Base-by-base conservation (phyloP, 2,329 filamentous ascomycete genomes). In the Talaromyces pinophilus region DNA sequence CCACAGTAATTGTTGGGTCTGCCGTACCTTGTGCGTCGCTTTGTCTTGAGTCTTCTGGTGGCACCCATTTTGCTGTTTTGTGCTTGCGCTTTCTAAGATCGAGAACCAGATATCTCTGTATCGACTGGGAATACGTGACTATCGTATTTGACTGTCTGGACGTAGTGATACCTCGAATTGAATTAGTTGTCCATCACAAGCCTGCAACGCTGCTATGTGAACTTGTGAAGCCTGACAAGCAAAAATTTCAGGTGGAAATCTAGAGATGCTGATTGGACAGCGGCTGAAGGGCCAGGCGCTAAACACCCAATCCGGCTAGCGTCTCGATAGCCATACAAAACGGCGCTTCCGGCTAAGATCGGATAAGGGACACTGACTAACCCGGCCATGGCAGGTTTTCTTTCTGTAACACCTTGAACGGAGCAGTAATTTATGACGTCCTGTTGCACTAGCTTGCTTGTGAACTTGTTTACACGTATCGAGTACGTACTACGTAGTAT, bases 41-140 rank as follows among this genome's bases (percentile, higher is more conserved):
- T 87, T 3, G 90, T 93, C 81, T 93, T 93, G 65, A 87, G 88
- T 69, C 88, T 83, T n/a, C 81, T 77, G 44, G 84, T 82, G 68
- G 91, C 85, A 55, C 90, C 90, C 90, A 93, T 93, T 67, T 72
- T 84, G 69, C 60, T 57, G 62, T 44, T 33, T 25, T 30, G 15
- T 4, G 8, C 11, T 48, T 10, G 11, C 10, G 46, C 69, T 35
- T 35, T 35, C 52, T 5, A 3, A 33, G 4, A 35, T 30, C 17
- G 5, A 17, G 15, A 22, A 6, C 30, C 8, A 15, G 67, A 67
- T 64, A 63, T 67, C 66, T 69, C 69, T 44, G 22, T 59, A 38
- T 40, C 38, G 19, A 30, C n/a, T 44, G 19, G 5, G 8, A 1
- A 11, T 22, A 5, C 7, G 30, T 5, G 30, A 57, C n/a, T 38